Conservation (phyloP, 1,284 basidiomycete genomes). For the Irpex sp. region DNA sequence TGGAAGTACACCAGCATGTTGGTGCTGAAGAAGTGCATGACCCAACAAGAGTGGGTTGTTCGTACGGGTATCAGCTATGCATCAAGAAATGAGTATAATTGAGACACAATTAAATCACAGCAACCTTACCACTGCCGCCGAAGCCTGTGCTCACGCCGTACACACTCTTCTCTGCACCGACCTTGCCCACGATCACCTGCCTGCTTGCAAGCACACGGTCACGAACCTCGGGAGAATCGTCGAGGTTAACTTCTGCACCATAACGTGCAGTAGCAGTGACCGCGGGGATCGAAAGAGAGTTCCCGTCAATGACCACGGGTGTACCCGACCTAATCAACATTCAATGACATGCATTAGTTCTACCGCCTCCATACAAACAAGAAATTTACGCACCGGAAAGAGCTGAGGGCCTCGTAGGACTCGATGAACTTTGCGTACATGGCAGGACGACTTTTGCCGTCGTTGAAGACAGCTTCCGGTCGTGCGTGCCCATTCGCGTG, state of each 20-base stretch:
- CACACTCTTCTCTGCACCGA: constrained; percentile 65
- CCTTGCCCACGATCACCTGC: constrained; percentile 60
- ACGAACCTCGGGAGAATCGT: constrained; percentile 43
- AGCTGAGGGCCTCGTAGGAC: constrained; percentile 23
- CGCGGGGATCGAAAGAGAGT: constrained; percentile 68
- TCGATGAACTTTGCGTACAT: constrained; percentile 22
- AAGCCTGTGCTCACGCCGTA: constrained; percentile 85
- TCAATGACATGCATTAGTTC: not conserved
- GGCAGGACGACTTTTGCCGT: not conserved
- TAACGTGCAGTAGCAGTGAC: constrained; percentile 72
- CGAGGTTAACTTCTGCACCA: constrained; percentile 49
- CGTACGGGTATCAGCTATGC: constrained; percentile 64
- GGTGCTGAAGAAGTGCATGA: constrained; percentile 76
- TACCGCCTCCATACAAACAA: not conserved
- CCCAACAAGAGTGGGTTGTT: constrained; percentile 66
- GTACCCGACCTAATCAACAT: constrained; percentile 46
- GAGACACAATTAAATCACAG: constrained; percentile 5
- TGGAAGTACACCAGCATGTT: constrained; percentile 68
- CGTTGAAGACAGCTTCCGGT: not conserved
- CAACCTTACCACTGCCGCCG: constrained; percentile 63
- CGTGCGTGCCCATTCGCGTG: not conserved
- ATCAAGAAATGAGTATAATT: constrained; percentile 18
- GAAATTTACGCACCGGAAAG: constrained; percentile 22
- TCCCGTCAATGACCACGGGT: constrained; percentile 63
- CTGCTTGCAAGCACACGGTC: constrained; percentile 56